These are phyloP conservation scores for Taxillus chinensis DNA, from an alignment of 164 flowering plant species.

Conservation along the genomic window DNA sequence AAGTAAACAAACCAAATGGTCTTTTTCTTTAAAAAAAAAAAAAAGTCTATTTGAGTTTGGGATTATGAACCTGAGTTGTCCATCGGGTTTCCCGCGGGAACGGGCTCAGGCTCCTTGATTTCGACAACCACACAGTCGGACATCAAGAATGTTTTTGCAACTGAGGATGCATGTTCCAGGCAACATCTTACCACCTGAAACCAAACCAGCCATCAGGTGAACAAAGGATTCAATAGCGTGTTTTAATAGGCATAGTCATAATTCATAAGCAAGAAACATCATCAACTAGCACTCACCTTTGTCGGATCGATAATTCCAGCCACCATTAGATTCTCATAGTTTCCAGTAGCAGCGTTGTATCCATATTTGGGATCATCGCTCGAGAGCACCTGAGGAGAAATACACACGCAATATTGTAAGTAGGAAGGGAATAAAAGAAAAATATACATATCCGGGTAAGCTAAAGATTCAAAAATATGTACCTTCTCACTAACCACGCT, in stretches of 20 bases:
- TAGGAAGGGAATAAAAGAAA: neutral
- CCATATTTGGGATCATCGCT: conserved; percentile 66
- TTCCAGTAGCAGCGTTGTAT: conserved; percentile 92
- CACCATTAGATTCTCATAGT: conserved; percentile 87
- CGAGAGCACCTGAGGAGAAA: conserved; percentile 53
- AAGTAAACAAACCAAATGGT: too few species aligned
- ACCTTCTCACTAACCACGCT: conserved; percentile 99
- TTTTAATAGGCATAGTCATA: too few species aligned
- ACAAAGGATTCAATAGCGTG: neutral
- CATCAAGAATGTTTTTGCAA: conserved; percentile 1
- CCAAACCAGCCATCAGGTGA: neutral
- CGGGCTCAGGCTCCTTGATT: conserved; percentile 1
- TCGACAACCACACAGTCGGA: conserved; percentile 1
- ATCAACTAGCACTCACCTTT: conserved; percentile 38
- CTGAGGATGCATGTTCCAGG: conserved; percentile 5
- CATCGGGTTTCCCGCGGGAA: neutral
- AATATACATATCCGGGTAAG: neutral
- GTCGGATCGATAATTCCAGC: conserved; percentile 97
- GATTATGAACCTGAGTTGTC: neutral
- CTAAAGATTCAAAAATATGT: neutral
- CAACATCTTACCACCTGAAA: conserved; percentile 84
- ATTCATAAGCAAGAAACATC: neutral
- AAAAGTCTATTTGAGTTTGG: neutral
- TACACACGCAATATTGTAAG: neutral
- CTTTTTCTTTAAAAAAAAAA: neutral